A percentile compares a stretch with the other conserved stretches of the same genome.
Evolutionary conservation across 1,139 yeast species (phyloP).

Genomic region (Yamadazyma dendronema): DNA sequence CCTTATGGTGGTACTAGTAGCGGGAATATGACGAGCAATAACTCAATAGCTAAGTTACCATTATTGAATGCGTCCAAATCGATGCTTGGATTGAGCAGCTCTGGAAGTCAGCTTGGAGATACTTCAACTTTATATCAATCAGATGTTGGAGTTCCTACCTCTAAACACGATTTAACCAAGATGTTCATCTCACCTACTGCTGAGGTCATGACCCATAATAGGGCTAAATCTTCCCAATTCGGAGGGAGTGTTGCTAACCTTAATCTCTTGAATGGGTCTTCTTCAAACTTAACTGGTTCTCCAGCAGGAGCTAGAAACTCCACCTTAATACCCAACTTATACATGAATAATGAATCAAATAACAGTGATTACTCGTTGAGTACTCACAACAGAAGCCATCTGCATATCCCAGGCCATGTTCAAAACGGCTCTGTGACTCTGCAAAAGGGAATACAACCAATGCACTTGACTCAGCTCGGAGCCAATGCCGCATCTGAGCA

Average conservation of each 20-base stretch:
- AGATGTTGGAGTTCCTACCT: conserved; percentile 32
- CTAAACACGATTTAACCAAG: conserved; percentile 43
- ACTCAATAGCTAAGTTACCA: conserved; percentile 35
- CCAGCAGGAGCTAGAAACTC: conserved; percentile 32
- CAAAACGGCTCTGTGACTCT: not conserved
- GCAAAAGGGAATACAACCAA: conserved; percentile 8
- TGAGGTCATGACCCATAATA: conserved; percentile 58
- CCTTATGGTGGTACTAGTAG: conserved; percentile 9
- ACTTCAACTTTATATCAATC: conserved; percentile 37
- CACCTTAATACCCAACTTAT: conserved; percentile 35
- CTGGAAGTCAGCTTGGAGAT: conserved; percentile 33
- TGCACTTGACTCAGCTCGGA: conserved; percentile 15
- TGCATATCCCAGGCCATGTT: conserved; percentile 2
- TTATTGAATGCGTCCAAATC: conserved; percentile 27
- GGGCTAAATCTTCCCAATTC: conserved; percentile 25
- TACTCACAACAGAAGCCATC: conserved; percentile 13
- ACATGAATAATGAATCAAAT: conserved; percentile 33
- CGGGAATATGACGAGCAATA: conserved; percentile 6
- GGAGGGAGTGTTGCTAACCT: conserved; percentile 21
- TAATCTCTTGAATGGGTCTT: conserved; percentile 25
- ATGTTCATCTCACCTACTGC: conserved; percentile 81
- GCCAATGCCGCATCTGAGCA: conserved; percentile 8
- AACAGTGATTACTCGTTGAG: conserved; percentile 35
- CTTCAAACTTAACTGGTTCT: conserved; percentile 23
- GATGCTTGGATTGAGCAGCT: conserved; percentile 13